Evolutionary conservation across 2,329 filamentous ascomycete species (phyloP), one percentile per base, ranked within the genome.

Genomic region (Zymoseptoria pseudotritici): DNA sequence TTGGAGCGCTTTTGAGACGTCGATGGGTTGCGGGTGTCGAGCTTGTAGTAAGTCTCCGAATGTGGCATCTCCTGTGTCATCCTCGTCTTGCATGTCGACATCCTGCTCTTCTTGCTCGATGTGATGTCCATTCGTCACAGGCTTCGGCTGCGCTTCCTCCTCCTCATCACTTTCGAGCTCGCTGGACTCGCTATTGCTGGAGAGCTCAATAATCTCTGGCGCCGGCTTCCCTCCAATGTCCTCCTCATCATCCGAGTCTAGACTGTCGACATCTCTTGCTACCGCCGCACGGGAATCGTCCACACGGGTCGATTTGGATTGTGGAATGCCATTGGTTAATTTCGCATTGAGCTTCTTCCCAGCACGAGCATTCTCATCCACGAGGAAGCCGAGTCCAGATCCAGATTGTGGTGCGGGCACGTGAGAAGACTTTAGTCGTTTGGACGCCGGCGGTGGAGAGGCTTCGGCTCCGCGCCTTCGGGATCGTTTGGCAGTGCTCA

Each of bases 11-110:
- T 84, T 80, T 51, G 86, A 77, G 6, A 96, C 90, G 66, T 96
- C 89, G 68, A 96, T 87, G 55, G 87, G 83, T 64, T 89, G 86
- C 60, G 85, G 82, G 59, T 86, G 85, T 66, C 84, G 80, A 53
- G 82, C 82, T 65, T 86, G 87, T 50, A 96, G 80, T 53, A 95
- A 84, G 72, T 97, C 93, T 68, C 91, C 93, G 73, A 97, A 96
- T 0, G 91, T 90, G 2, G 90, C 89, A 64, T 74, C 74, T 19
- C 67, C 70, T 13, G 67, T 64, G 53, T 61, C 63, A 2, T 63
- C 63, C 59, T 64, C 63, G 31, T 69, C 71, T n/a, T 70, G 72
- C 31, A 58, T 62, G 7, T 58, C 65, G 6, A 65, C 67, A 50
- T 70, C 69, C 17, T 68, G 62, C 17, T 68, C 63, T 3, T 65